Conservation (phyloP, 164 flowering plant species). For the Dillenia suffruticosa region DNA sequence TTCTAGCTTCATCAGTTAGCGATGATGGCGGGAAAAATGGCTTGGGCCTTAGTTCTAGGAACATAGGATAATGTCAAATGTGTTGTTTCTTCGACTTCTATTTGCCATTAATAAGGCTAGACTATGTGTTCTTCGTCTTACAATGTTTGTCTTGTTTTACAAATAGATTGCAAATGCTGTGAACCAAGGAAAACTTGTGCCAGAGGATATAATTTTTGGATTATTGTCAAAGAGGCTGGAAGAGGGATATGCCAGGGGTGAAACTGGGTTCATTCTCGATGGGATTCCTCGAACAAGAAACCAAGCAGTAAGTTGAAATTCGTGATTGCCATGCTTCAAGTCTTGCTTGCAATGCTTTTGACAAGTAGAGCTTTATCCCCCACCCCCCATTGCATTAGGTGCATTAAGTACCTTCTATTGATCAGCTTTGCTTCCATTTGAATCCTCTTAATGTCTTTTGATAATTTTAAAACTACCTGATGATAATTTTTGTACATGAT, state of each 20-base stretch:
- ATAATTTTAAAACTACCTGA: too few relatives aligned
- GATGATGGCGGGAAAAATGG: too few relatives aligned
- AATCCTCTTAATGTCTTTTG: too few relatives aligned
- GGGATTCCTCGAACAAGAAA: conserved; percentile 75
- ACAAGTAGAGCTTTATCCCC: too few relatives aligned
- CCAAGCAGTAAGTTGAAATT: conserved; percentile 71
- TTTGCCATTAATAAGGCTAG: too few relatives aligned
- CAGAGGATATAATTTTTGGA: conserved; percentile 76
- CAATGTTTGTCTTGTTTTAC: not conserved
- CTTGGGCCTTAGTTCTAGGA: too few relatives aligned
- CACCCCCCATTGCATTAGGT: too few relatives aligned
- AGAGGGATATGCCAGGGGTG: conserved; percentile 77
- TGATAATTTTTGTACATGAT: too few relatives aligned
- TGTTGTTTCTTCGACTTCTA: too few relatives aligned
- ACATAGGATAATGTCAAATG: too few relatives aligned
- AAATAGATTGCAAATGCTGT: conserved; percentile 75
- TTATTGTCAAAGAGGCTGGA: conserved; percentile 83
- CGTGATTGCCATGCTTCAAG: not conserved
- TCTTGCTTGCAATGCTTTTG: not conserved
- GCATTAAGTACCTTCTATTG: not conserved
- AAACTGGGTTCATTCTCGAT: conserved; percentile 91
- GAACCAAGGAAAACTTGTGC: conserved; percentile 81
- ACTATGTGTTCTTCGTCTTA: not conserved
- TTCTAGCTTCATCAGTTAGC: too few relatives aligned
- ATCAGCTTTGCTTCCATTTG: not conserved